Base-by-base conservation (phyloP, 192 early-diverging fungal species). In the Gigaspora rosea region DNA sequence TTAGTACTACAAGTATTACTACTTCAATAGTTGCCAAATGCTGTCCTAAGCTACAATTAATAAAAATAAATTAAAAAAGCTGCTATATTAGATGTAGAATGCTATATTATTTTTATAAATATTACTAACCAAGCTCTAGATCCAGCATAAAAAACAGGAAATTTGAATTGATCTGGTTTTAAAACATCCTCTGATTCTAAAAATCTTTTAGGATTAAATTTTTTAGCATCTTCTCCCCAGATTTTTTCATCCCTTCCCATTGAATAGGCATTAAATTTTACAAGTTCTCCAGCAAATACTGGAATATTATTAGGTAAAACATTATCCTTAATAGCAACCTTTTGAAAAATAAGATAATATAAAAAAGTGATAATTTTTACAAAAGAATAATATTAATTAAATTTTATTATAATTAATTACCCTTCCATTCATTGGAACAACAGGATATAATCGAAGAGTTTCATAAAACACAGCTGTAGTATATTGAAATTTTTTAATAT, bases 141-240 rank as follows among this genome's bases (percentile, higher is more conserved):
- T 54, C 88, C 89, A 36, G 84, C 86, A 54, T 90, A 80, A 84
- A 91, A 91, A 16, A 80, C 85, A 27, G 87, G 79, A 72, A 83
- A 90, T 78, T 87, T 84, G 73, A 77, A 87, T 47, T 78, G 80
- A 11, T 64, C 71, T 27, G 78, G 79, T 68, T 79, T 80, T 2
- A 64, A 66, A 4, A 78, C 71, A 64, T 82, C 77, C 15, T 32
- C 63, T 0, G 62, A 70, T 22, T 84, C 80, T 20, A 92, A 78
- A 88, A 92, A 94, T 6, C 91, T 85, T 65, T 90, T 87, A 33
- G 92, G 92, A 18, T 81, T 71, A 78, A 90, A 94, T 70, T 87
- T 78, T 49, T 68, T 78, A 9, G 90, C 91, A 68, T 92, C 85
- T n/a, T 76, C 65, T 12, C 92, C 92, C 92, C 91, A 93, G 33